These are phyloP conservation scores for Gossypium turneri DNA, from an alignment of 345 rosid genomes.

Conservation along the genomic window DNA sequence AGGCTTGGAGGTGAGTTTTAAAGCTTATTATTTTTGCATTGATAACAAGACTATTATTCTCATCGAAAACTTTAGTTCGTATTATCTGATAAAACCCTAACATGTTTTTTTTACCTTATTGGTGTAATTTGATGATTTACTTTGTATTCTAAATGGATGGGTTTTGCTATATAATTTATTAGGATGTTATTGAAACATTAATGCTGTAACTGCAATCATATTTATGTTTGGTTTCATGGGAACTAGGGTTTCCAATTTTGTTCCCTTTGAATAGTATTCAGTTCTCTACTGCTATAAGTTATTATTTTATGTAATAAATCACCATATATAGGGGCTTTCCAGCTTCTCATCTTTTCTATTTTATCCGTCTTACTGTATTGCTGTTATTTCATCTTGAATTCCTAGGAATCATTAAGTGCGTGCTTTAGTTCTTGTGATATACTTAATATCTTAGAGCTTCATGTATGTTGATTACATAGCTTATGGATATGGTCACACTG, in stretches of 20 bases:
- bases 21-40: constrained; percentile 12
- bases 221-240: constrained; percentile 27
- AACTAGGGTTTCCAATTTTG: constrained; percentile 42
- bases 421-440: constrained; percentile 18
- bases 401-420: background rate
- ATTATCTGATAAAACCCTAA: constrained; percentile 49
- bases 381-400: constrained; percentile 6
- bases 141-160: constrained; percentile 23
- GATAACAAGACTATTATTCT: constrained; percentile 3
- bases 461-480: background rate
- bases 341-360: constrained; percentile 6
- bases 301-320: constrained; percentile 56
- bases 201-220: constrained; percentile 9
- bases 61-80: constrained; percentile 5
- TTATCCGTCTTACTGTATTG: background rate
- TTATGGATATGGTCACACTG: background rate
- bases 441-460: constrained; percentile 8
- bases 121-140: constrained; percentile 21
- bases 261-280: constrained; percentile 20
- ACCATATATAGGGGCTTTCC: background rate
- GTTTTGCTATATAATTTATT: constrained; percentile 14
- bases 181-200: constrained; percentile 15
- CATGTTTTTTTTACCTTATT: constrained; percentile 14
- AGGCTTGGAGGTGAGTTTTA: constrained; percentile 21
- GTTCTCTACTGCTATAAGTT: constrained; percentile 16